These are phyloP conservation scores for Talaromyces funiculosus DNA, from an alignment of 2,329 filamentous ascomycete genomes.

Conservation along the genomic window DNA sequence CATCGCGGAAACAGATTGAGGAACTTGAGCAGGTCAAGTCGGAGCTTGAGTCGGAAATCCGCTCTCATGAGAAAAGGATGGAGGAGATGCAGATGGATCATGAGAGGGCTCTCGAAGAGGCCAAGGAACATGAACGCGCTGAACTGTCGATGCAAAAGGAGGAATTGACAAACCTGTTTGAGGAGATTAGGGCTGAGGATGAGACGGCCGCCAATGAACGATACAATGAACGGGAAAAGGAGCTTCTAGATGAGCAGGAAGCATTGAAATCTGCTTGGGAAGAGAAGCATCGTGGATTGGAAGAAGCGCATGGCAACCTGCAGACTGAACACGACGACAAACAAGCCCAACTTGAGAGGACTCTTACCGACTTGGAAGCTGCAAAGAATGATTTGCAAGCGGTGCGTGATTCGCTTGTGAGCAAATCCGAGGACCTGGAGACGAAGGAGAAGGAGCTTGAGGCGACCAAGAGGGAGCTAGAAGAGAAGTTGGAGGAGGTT, in stretches of 20 bases:
- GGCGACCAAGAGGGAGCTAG: slow-evolving; percentile 23
- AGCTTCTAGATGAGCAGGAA: slow-evolving; percentile 38
- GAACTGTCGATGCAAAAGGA: slow-evolving; percentile 40
- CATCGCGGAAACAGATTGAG: slow-evolving; percentile 41
- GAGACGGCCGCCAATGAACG: slow-evolving; percentile 34
- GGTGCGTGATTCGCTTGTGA: slow-evolving; percentile 23
- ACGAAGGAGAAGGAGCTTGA: slow-evolving; percentile 24
- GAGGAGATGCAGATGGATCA: slow-evolving; percentile 44
- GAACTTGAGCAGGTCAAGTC: slow-evolving; percentile 41
- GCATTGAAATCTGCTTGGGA: slow-evolving; percentile 31
- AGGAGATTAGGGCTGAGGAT: slow-evolving; percentile 42
- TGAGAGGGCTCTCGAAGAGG: slow-evolving; percentile 30
- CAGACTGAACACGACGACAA: slow-evolving; percentile 28
- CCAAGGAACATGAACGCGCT: slow-evolving; percentile 28
- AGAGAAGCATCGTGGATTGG: slow-evolving; percentile 33
- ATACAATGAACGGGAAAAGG: slow-evolving; percentile 36
- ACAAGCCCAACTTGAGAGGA: slow-evolving; percentile 26
- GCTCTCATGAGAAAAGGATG: slow-evolving; percentile 32
- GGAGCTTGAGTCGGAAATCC: slow-evolving; percentile 39
- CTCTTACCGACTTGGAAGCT: slow-evolving; percentile 29
- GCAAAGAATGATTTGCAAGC: slow-evolving; percentile 29
- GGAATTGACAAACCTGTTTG: slow-evolving; percentile 43
- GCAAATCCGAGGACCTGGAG: slow-evolving; percentile 24
- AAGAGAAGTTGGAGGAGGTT: slow-evolving; percentile 15
- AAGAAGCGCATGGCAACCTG: slow-evolving; percentile 31